Conservation (phyloP, 1,284 basidiomycete species). For the Moniliella sp. region DNA sequence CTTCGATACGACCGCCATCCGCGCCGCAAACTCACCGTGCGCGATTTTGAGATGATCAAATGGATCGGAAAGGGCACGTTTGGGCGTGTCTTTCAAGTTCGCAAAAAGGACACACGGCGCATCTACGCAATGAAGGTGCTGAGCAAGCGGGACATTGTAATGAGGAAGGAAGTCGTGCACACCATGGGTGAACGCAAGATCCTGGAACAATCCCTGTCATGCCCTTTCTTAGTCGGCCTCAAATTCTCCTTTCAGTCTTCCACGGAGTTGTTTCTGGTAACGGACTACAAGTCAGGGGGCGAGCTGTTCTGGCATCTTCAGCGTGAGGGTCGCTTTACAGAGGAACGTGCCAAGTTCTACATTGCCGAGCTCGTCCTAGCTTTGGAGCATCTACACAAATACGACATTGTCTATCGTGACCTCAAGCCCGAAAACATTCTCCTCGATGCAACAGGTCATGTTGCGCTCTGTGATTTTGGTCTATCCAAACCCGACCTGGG, state of each 20-base stretch:
- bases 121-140: slow-evolving; percentile 99
- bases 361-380: slow-evolving; percentile 89
- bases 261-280: slow-evolving; percentile 80
- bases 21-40: slow-evolving; percentile 28
- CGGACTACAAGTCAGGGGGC: slow-evolving; percentile 97
- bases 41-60: slow-evolving; percentile 92
- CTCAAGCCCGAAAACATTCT: slow-evolving; percentile 94
- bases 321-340: slow-evolving; percentile 62
- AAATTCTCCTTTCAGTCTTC: slow-evolving; percentile 98
- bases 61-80: slow-evolving; percentile 96
- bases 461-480: slow-evolving; percentile 94
- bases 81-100: slow-evolving; percentile 88
- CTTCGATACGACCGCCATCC: slow-evolving; percentile 54
- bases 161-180: slow-evolving; percentile 96
- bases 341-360: slow-evolving; percentile 96
- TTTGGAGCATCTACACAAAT: slow-evolving; percentile 68
- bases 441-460: slow-evolving; percentile 75
- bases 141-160: slow-evolving; percentile 92
- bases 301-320: slow-evolving; percentile 53
- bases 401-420: slow-evolving; percentile 88
- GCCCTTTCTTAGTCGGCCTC: slow-evolving; percentile 88
- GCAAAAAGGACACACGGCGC: slow-evolving; percentile 86
- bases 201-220: slow-evolving; percentile 74
- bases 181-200: slow-evolving; percentile 99
- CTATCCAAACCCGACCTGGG: slow-evolving; percentile 77